Conservation (phyloP, 2,329 filamentous ascomycete genomes). For the Cladophialophora chaetospira region DNA sequence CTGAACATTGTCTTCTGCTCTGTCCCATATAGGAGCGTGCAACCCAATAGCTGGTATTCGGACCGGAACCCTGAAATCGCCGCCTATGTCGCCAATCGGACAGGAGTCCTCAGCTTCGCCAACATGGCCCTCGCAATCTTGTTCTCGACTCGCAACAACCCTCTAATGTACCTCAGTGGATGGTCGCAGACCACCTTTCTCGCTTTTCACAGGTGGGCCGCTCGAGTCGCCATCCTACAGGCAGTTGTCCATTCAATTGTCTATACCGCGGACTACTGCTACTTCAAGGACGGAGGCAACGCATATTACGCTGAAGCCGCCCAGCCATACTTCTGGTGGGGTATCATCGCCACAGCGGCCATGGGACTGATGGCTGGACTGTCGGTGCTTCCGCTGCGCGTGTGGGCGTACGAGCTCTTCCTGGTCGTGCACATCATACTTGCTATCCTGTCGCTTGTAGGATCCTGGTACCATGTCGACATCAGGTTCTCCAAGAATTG, state of each 20-base stretch:
- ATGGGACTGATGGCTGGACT: slow-evolving; percentile 35
- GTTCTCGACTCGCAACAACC: slow-evolving; percentile 6
- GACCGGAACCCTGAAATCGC: slow-evolving; percentile 10
- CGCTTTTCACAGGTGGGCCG: slow-evolving; percentile 23
- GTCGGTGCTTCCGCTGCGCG: slow-evolving; percentile 36
- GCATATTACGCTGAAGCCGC: slow-evolving; percentile 15
- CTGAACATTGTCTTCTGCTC: slow-evolving; percentile 38
- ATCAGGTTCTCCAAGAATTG: slow-evolving; percentile 37
- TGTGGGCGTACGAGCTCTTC: slow-evolving; percentile 40
- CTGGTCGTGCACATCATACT: slow-evolving; percentile 39
- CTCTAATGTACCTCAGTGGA: slow-evolving; percentile 1
- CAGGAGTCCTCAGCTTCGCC: slow-evolving; percentile 28
- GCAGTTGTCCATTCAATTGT: slow-evolving; percentile 26
- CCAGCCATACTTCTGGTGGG: slow-evolving; percentile 37
- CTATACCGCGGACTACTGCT: slow-evolving; percentile 16
- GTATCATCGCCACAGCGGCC: slow-evolving; percentile 40
- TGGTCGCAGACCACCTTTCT: slow-evolving; percentile 20
- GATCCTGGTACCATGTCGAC: slow-evolving; percentile 43
- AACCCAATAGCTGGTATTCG: slow-evolving; percentile 31
- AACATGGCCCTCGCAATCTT: slow-evolving; percentile 24
- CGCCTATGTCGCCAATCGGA: slow-evolving; percentile 24
- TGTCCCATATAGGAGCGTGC: slow-evolving; percentile 29
- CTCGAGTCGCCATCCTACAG: slow-evolving; percentile 15
- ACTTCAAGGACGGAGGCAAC: background rate
- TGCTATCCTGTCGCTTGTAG: slow-evolving; percentile 36